Evolutionary conservation across 176 grass and related monocot species (phyloP).

Genomic region (Triticum timopheevii): DNA sequence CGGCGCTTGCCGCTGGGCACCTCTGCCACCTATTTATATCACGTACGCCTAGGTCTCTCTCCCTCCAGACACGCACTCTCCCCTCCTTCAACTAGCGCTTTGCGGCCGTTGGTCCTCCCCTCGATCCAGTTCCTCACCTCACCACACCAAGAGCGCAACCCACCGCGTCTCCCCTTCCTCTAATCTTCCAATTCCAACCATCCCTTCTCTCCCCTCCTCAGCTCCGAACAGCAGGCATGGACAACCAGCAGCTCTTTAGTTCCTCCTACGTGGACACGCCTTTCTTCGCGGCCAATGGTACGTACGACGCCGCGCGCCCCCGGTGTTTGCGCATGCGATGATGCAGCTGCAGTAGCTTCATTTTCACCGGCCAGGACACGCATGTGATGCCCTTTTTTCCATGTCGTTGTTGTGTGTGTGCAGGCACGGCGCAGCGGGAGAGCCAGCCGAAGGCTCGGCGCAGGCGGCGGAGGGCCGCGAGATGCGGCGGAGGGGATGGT

Average conservation of each 20-base stretch:
- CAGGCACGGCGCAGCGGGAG: slow-evolving; percentile 26
- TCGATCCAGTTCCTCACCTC: slow-evolving; percentile 7
- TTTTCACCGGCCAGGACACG: background rate
- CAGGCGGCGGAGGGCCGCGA: slow-evolving; percentile 29
- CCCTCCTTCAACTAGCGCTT: background rate
- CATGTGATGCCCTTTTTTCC: background rate
- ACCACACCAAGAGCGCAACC: background rate
- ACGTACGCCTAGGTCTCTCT: slow-evolving; percentile 34
- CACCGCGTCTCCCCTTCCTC: background rate
- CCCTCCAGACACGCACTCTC: slow-evolving; percentile 47
- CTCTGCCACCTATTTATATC: slow-evolving; percentile 45
- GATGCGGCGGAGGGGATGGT: slow-evolving; percentile 8
- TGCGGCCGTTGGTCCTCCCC: slow-evolving; percentile 36
- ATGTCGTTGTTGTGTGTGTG: background rate
- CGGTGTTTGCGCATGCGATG: background rate
- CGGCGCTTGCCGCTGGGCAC: slow-evolving; percentile 7
- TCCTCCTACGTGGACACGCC: slow-evolving; percentile 37
- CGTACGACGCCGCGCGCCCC: background rate
- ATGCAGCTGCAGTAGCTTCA: background rate
- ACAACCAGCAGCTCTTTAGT: slow-evolving; percentile 32
- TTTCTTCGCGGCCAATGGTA: slow-evolving; percentile 29
- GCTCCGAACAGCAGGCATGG: slow-evolving; percentile 31
- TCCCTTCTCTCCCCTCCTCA: background rate
- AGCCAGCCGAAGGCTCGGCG: slow-evolving; percentile 37
- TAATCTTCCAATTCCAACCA: background rate